phyloP scores from a whole-genome alignment of 192 early-diverging fungal genomes.

The Bifiguratus adelaidae region DNA sequence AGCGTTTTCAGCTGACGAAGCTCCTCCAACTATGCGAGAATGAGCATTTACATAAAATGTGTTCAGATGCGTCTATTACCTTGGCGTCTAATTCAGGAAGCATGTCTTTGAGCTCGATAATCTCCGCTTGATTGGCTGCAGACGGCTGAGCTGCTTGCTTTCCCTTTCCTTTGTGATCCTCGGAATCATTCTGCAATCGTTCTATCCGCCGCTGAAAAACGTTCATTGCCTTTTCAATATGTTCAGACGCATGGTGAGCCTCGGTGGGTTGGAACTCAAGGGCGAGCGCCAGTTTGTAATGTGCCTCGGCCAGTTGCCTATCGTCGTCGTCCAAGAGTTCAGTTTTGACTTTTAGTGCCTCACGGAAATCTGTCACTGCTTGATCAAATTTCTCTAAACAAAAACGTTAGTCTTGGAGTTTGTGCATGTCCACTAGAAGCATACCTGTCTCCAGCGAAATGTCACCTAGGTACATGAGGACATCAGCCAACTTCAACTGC shows the following conservation, averaged over 20 bases:
- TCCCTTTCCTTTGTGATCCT: conserved; percentile 26
- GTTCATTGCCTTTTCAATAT: conserved; percentile 38
- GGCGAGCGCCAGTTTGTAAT: conserved; percentile 62
- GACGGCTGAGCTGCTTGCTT: conserved; percentile 22
- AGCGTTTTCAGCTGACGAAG: background rate
- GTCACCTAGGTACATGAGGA: conserved; percentile 72
- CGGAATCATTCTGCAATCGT: conserved; percentile 5
- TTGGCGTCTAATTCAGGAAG: conserved; percentile 54
- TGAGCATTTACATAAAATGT: background rate
- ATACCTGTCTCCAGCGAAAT: conserved; percentile 78
- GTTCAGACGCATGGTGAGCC: conserved; percentile 34
- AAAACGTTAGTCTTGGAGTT: no score
- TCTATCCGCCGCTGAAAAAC: conserved; percentile 35
- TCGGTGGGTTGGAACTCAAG: conserved; percentile 33
- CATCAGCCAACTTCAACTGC: conserved; percentile 46
- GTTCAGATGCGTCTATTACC: conserved; percentile 16
- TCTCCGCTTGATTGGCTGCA: conserved; percentile 31
- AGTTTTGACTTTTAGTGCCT: conserved; percentile 43
- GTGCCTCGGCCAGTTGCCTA: conserved; percentile 55
- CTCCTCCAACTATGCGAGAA: background rate
- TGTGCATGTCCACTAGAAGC: no score
- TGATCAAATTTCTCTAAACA: conserved; percentile 55
- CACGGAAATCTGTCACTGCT: conserved; percentile 47
- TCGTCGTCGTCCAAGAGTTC: conserved; percentile 30
- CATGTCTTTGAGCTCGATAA: conserved; percentile 47